A percentile compares a stretch with the other conserved stretches of the same genome.
These are phyloP conservation scores for Ustilago tritici DNA, from an alignment of 1,284 basidiomycete genomes.

Conservation along the genomic window DNA sequence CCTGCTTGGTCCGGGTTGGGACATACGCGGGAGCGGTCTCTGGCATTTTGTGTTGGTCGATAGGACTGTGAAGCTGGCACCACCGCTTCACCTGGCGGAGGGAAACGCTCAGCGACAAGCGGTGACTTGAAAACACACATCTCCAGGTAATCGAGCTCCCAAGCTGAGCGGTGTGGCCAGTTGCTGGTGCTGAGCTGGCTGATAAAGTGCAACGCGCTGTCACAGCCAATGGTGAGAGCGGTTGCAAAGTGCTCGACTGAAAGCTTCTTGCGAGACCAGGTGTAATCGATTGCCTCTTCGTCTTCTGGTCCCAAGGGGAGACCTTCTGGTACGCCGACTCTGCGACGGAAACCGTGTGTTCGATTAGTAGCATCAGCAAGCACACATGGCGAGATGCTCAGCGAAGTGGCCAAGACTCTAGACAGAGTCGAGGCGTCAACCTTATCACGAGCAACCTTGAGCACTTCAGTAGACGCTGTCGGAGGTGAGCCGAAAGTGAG, in stretches of 20 bases:
- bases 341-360: conserved; percentile 54
- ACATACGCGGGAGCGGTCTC: conserved; percentile 51
- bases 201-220: conserved; percentile 52
- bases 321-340: conserved; percentile 60
- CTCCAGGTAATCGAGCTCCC: conserved; percentile 68
- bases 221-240: conserved; percentile 45
- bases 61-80: conserved; percentile 49
- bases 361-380: conserved; percentile 51
- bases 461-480: conserved; percentile 23
- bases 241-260: conserved; percentile 57
- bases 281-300: conserved; percentile 62
- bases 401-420: conserved; percentile 36
- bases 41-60: conserved; percentile 29
- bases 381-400: conserved; percentile 54
- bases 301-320: conserved; percentile 52
- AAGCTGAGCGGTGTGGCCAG: conserved; percentile 59
- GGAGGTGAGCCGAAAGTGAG: conserved; percentile 39
- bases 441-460: conserved; percentile 32
- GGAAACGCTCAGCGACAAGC: conserved; percentile 60
- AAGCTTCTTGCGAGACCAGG: conserved; percentile 61
- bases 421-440: conserved; percentile 36
- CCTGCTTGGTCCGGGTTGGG: conserved; percentile 58
- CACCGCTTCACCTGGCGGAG: conserved; percentile 53
- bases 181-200: conserved; percentile 46
- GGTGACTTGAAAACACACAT: conserved; percentile 63